phyloP scores from a whole-genome alignment of 768 basidiomycete species.

The Phylloporus scabripes region DNA sequence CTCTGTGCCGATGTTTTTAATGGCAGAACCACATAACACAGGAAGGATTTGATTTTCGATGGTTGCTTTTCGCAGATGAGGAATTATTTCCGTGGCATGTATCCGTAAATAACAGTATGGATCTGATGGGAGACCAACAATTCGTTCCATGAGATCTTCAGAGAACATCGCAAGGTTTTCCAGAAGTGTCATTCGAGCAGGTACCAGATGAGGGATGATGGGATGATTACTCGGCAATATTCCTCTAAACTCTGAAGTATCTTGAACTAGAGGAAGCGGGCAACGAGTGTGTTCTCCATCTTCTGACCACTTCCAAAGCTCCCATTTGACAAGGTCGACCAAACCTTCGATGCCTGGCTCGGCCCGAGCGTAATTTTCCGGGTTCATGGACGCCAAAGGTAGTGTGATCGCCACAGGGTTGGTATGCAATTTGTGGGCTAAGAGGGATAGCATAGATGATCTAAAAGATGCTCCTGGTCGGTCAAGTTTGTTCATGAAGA shows the following conservation, averaged over 20 bases:
- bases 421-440: slow-evolving; percentile 70
- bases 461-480: slow-evolving; percentile 79
- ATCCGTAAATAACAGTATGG: slow-evolving; percentile 65
- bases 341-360: slow-evolving; percentile 84
- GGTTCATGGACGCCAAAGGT: slow-evolving; percentile 73
- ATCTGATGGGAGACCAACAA: slow-evolving; percentile 52
- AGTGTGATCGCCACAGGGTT: slow-evolving; percentile 65
- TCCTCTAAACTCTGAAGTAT: slow-evolving; percentile 37
- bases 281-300: slow-evolving; percentile 40
- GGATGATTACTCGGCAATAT: slow-evolving; percentile 61
- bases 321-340: slow-evolving; percentile 80
- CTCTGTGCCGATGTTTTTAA: slow-evolving; percentile 77
- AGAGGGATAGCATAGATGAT: slow-evolving; percentile 64
- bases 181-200: slow-evolving; percentile 64
- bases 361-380: slow-evolving; percentile 57
- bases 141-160: slow-evolving; percentile 69
- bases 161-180: slow-evolving; percentile 80
- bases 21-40: slow-evolving; percentile 78
- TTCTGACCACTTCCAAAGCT: slow-evolving; percentile 68
- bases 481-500: slow-evolving; percentile 87
- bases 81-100: slow-evolving; percentile 45
- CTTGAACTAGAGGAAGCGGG: slow-evolving; percentile 47
- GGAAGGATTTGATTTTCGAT: slow-evolving; percentile 64
- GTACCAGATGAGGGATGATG: slow-evolving; percentile 55
- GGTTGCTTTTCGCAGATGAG: slow-evolving; percentile 63